Conservation (phyloP, 2,329 filamentous ascomycete species). For the Paecilomyces variotii region DNA sequence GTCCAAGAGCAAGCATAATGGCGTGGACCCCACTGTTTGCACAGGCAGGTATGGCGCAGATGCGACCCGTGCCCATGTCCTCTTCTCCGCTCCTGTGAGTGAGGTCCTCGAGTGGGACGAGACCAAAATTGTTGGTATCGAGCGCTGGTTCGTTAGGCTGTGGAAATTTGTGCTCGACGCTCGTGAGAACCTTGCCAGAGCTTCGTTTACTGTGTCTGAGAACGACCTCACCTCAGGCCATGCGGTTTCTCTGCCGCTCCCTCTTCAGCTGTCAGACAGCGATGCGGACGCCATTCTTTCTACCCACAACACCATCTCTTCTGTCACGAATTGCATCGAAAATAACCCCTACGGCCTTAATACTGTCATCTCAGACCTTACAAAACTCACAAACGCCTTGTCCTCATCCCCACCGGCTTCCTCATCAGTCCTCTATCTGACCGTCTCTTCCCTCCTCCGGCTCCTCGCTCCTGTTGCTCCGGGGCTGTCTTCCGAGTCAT, state of each 20-base stretch:
- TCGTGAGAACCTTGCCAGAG: conserved; percentile 15
- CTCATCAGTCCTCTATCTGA: conserved; percentile 36
- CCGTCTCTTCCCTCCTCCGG: conserved; percentile 51
- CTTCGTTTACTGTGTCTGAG: conserved; percentile 14
- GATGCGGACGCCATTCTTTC: conserved; percentile 51
- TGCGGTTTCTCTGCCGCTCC: conserved; percentile 18
- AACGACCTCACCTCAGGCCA: conserved; percentile 14
- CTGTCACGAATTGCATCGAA: conserved; percentile 60
- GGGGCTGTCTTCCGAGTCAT: conserved; percentile 73
- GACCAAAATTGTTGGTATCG: conserved; percentile 69
- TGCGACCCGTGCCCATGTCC: conserved; percentile 73
- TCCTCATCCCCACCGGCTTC: conserved; percentile 38
- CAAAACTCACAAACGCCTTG: conserved; percentile 67
- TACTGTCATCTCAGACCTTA: conserved; percentile 75
- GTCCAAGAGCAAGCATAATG: conserved; percentile 92
- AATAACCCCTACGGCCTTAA: conserved; percentile 69
- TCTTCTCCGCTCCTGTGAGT: conserved; percentile 78
- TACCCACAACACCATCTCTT: conserved; percentile 59
- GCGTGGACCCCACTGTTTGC: conserved; percentile 69
- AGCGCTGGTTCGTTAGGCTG: conserved; percentile 68
- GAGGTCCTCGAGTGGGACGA: conserved; percentile 87
- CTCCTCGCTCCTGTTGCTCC: conserved; percentile 75
- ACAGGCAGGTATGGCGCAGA: conserved; percentile 73
- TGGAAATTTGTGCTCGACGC: conserved; percentile 48
- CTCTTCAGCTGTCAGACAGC: conserved; percentile 24